Base-by-base conservation (phyloP, 352 stramenopile genomes). In the Globisporangium viniferum region DNA sequence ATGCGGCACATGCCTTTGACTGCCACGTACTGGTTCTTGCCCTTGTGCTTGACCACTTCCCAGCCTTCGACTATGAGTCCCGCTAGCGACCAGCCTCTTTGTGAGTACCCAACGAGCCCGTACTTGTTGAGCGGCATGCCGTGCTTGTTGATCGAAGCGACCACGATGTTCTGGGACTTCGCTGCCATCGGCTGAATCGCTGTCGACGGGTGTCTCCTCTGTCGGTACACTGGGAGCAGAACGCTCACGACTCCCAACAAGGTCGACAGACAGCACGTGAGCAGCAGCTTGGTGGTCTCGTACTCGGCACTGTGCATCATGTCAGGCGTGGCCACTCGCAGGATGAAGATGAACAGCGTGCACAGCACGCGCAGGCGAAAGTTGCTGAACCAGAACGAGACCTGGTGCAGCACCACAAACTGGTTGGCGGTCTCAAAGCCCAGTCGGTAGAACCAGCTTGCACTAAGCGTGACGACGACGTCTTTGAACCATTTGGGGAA, bases 11-110 rank as follows among this genome's bases (percentile, higher is more conserved):
- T 59, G n/a, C 59, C 49, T 44, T 67, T 71, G 59, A 65, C 31
- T 18, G 60, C 59, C 8, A 71, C 29, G 27, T 57, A 55, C 18
- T 62, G 66, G 33, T 61, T 55, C 54, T 71, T 66, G 6, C 49
- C n/a, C 15, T 18, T 24, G 51, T 57, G 48, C 44, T 77, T 66
- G 33, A 72, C 54, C 39, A 77, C 51, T 22, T 79, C 57, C 67
- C 75, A 81, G 35, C 73, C 70, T 67, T 81, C 75, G 29, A 75
- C 61, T 4, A 79, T 64, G 48, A 81, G 48, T 0, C 64, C 75
- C 8, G 67, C 67, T 14, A 79, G 36, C 20, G 72, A 74, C 75
- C 72, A 81, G 18, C 72, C 72, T 22, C 67, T 60, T 12, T 29
- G 24, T 22, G 74, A 78, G 22, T 71, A 78, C 1, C 69, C 75